Evolutionary conservation across 2,329 filamentous ascomycete genomes (phyloP).

Genomic region (Amauroascus niger): DNA sequence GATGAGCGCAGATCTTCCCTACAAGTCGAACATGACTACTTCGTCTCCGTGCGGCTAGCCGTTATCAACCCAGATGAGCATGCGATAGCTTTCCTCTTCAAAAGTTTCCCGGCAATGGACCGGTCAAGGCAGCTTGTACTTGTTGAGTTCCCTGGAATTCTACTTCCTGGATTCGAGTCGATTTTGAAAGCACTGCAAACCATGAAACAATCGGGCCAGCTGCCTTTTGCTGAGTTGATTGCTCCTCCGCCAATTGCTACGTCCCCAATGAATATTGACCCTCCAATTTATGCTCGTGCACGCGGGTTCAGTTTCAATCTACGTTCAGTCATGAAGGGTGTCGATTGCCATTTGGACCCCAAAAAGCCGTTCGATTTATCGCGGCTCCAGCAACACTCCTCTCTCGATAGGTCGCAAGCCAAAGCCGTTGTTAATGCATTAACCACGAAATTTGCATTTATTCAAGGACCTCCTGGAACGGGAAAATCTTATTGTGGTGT

Average conservation of each 20-base stretch:
- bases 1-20: neutral
- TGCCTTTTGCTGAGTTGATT: slow-evolving; percentile 45
- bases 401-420: slow-evolving; percentile 41
- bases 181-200: slow-evolving; percentile 48
- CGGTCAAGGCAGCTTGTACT: slow-evolving; percentile 28
- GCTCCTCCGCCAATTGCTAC: slow-evolving; percentile 23
- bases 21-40: too few relatives aligned
- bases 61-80: slow-evolving; percentile 21
- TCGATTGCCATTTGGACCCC: slow-evolving; percentile 20
- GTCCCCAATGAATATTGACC: slow-evolving; percentile 10
- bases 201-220: slow-evolving; percentile 37
- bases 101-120: neutral
- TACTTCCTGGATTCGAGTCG: slow-evolving; percentile 50
- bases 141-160: slow-evolving; percentile 53
- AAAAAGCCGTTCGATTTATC: slow-evolving; percentile 26
- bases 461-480: slow-evolving; percentile 62
- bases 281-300: slow-evolving; percentile 18
- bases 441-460: neutral
- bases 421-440: too few relatives aligned
- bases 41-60: slow-evolving; percentile 23
- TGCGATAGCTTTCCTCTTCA: slow-evolving; percentile 5
- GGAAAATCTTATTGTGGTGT: slow-evolving; percentile 57
- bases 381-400: slow-evolving; percentile 30
- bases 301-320: slow-evolving; percentile 20
- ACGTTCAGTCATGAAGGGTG: slow-evolving; percentile 14